Base-by-base conservation (phyloP, 139 green algal species). In the Asterochloris erici region DNA sequence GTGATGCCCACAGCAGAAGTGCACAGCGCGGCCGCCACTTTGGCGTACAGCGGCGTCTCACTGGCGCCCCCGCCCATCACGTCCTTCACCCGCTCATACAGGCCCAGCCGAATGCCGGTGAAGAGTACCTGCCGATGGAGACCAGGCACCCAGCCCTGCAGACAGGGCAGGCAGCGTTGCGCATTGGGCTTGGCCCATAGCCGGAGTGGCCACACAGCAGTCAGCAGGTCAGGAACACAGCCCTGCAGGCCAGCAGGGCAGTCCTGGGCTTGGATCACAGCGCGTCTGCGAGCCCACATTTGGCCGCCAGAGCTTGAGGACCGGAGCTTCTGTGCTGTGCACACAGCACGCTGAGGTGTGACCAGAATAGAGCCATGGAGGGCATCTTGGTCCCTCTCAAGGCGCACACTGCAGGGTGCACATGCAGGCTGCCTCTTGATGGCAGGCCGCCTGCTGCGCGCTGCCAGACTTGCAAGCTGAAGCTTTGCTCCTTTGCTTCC, bases 71-170 rank as follows among this genome's bases (percentile, higher is more conserved):
- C 83, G 79, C 64, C 69, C 70, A 84, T 62, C 21, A 81, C 12
- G 19, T 70, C 62, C 27, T 60, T 81, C 14, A 81, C 28, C 24
- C 28, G 61, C 62, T 86, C 81, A 73, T 88, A 90, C 10, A 88
- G 82, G 13, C 86, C 86, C n/a, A 90, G 78, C 19, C 86, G 63
- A 19, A 90, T 54, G 15, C 84, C 84, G 24, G 86, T 90, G 78
- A 90, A 90, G 19, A 90, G 47, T 24, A 88, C 79, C 62, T 90
- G 86, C n/a, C 83, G 54, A n/a, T 90, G 86, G 14, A 88, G 62
- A 0, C 86, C 86, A 60, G 86, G 81, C 12, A 78, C 63, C 27
- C 86, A 63, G 14, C 85, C 85, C 84, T 87, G 79, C 74, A 82
- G 17, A 2, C 23, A 76, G 70, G 12, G 24, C 12, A 27, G 70